Evolutionary conservation across 2,329 filamentous ascomycete genomes (phyloP).

Genomic region (Alternaria sp.): DNA sequence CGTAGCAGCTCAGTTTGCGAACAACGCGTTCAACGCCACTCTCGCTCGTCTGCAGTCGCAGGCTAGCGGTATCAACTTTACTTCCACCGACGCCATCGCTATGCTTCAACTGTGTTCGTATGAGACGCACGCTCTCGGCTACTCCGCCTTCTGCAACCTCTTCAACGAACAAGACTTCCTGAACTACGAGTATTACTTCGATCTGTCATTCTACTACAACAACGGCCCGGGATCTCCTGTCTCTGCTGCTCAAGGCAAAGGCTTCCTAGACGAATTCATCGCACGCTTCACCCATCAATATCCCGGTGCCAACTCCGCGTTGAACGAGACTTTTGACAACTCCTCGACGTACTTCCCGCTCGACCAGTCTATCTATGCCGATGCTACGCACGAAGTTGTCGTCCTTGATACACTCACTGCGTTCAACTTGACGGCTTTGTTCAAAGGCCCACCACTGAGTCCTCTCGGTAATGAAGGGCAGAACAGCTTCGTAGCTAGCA

Average conservation of each 20-base stretch:
- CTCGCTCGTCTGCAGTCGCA: constrained; percentile 38
- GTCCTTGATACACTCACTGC: constrained; percentile 38
- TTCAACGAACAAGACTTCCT: constrained; percentile 53
- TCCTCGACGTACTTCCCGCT: constrained; percentile 52
- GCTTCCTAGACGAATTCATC: constrained; percentile 38
- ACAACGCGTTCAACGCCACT: constrained; percentile 37
- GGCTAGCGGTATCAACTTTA: constrained; percentile 35
- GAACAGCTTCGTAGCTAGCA: constrained; percentile 38
- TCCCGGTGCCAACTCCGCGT: constrained; percentile 24
- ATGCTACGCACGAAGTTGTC: constrained; percentile 53
- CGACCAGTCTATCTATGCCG: constrained; percentile 52
- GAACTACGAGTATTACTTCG: constrained; percentile 54
- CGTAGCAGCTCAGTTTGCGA: constrained; percentile 30
- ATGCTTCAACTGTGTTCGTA: constrained; percentile 51
- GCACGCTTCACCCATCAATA: constrained; percentile 36
- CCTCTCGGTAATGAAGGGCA: constrained; percentile 19
- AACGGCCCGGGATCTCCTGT: constrained; percentile 41
- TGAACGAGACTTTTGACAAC: constrained; percentile 48
- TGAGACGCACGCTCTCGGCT: constrained; percentile 50
- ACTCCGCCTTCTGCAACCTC: constrained; percentile 52
- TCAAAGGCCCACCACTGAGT: constrained; percentile 33
- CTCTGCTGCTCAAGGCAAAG: constrained; percentile 42
- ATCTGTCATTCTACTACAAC: constrained; percentile 49
- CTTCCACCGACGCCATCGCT: constrained; percentile 44
- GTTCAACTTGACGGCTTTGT: constrained; percentile 41